Base-by-base conservation (phyloP, 2,329 filamentous ascomycete species). In the Akanthomyces dipterigenus region DNA sequence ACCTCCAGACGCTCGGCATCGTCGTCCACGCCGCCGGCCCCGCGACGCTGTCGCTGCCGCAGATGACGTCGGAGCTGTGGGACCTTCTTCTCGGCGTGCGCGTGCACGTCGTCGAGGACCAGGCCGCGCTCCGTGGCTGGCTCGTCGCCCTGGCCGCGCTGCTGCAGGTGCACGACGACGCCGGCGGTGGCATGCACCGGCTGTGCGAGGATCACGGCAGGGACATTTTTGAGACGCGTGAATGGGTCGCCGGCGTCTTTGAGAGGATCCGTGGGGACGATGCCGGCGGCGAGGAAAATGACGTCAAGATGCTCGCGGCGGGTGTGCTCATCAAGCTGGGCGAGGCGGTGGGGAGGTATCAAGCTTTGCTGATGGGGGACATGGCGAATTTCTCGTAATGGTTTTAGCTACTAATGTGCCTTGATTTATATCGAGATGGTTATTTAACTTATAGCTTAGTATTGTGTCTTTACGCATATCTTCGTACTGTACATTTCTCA, bases 41-140 rank as follows among this genome's bases (percentile, higher is more conserved):
- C 0, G 86, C 88, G 59, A 93, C 90, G 0, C 79, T 93, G 0
- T 81, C 85, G 1, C 81, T 98, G 0, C 86, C 88, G 1, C 85
- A 91, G 60, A 87, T 97, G 79, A 97, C 92, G 1, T 79, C 85
- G 11, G 91, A 97, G 73, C 83, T 96, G 20, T 93, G 93, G 85
- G 83, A 88, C 50, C 76, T 99, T n/a, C 77, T 98, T 3, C 83
- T 97, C 0, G 67, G 82, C 2, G 78, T 96, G 2, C 82, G 88
- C 7, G 84, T 79, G 48, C 75, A 80, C 50, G 79, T 81, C 43
- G 78, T 80, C 31, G 83, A 82, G 1, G 89, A 95, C 64, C 73
- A 88, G 1, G 76, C 78, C 0, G 83, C 96, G 1, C 80, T 91
- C 22, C 86, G 88, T 53, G 89, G 91, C 0, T 79, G 96, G 61